Conservation (phyloP, 805 yeast species). For the Candida pini region DNA sequence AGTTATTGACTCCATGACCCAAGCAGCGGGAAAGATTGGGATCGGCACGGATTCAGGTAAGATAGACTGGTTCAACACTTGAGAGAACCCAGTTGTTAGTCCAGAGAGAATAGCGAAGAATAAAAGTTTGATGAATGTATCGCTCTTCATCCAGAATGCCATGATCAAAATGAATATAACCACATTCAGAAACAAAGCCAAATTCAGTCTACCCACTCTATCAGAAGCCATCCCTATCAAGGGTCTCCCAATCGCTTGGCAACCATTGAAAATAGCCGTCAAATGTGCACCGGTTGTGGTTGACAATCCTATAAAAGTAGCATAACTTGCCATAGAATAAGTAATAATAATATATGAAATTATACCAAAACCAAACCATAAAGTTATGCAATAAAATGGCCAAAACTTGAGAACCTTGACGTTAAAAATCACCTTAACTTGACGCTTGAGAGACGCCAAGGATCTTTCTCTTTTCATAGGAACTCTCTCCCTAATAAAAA, state of each 20-base stretch:
- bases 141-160: slow-evolving; percentile 38
- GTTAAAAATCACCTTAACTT: slow-evolving; percentile 10
- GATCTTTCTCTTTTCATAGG: slow-evolving; percentile 12
- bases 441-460: slow-evolving; percentile 6
- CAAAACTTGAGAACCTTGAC: slow-evolving; percentile 10
- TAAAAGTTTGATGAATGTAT: slow-evolving; percentile 28
- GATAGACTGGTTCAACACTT: slow-evolving; percentile 24
- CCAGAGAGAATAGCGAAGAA: slow-evolving; percentile 39
- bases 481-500: slow-evolving; percentile 41
- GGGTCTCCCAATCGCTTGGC: slow-evolving; percentile 47
- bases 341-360: slow-evolving; percentile 40
- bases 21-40: slow-evolving; percentile 25
- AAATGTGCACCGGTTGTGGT: slow-evolving; percentile 37
- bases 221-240: slow-evolving; percentile 41
- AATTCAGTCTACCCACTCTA: slow-evolving; percentile 40
- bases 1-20: slow-evolving; percentile 21
- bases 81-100: slow-evolving; percentile 38
- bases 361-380: slow-evolving; percentile 30
- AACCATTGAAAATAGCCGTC: slow-evolving; percentile 40
- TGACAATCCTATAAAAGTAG: slow-evolving; percentile 41
- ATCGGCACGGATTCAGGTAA: slow-evolving; percentile 25
- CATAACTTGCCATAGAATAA: slow-evolving; percentile 43
- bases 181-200: slow-evolving; percentile 31
- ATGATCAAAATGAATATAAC: slow-evolving; percentile 33
- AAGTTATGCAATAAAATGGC: slow-evolving; percentile 13